Evolutionary conservation across 2,329 filamentous ascomycete genomes (phyloP).

Genomic region (Aspergillus japonicus): DNA sequence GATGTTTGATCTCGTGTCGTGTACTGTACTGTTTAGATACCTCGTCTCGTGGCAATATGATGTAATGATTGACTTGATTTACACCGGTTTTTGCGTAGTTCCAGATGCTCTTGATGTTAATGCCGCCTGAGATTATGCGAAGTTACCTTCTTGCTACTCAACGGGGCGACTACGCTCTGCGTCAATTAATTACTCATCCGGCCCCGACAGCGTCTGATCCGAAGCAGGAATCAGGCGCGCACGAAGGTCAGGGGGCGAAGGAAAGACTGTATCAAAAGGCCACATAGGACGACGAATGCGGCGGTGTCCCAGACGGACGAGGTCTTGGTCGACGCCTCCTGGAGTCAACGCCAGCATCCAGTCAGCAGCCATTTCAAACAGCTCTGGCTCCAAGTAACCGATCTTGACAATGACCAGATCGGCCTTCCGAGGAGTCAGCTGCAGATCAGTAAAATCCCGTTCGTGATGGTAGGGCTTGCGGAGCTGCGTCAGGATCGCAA

Average conservation of each 20-base stretch:
- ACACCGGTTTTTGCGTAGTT: too few relatives aligned
- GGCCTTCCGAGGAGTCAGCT: constrained; percentile 46
- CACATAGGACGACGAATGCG: constrained; percentile 53
- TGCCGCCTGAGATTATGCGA: too few relatives aligned
- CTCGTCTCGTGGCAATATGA: neutral
- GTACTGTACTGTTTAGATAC: neutral
- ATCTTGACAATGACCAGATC: constrained; percentile 58
- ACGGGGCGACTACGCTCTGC: too few relatives aligned
- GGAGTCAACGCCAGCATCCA: constrained; percentile 58
- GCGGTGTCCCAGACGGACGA: constrained; percentile 49
- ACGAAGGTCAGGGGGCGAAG: constrained; percentile 34
- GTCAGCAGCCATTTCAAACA: constrained; percentile 54
- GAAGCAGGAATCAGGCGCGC: constrained; percentile 40
- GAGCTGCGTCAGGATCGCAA: constrained; percentile 52
- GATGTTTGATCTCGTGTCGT: neutral
- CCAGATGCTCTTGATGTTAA: too few relatives aligned
- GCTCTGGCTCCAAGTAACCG: constrained; percentile 56
- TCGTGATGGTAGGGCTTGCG: constrained; percentile 57
- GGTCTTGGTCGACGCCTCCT: constrained; percentile 55
- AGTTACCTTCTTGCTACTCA: too few relatives aligned
- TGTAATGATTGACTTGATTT: neutral
- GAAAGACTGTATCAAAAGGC: constrained; percentile 44
- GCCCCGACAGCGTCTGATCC: constrained; percentile 8
- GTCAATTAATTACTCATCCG: neutral
- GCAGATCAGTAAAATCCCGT: constrained; percentile 51